Evolutionary conservation across 2,329 filamentous ascomycete species (phyloP), one percentile per base, ranked within the genome.

Genomic region (Apiospora pterosperma): DNA sequence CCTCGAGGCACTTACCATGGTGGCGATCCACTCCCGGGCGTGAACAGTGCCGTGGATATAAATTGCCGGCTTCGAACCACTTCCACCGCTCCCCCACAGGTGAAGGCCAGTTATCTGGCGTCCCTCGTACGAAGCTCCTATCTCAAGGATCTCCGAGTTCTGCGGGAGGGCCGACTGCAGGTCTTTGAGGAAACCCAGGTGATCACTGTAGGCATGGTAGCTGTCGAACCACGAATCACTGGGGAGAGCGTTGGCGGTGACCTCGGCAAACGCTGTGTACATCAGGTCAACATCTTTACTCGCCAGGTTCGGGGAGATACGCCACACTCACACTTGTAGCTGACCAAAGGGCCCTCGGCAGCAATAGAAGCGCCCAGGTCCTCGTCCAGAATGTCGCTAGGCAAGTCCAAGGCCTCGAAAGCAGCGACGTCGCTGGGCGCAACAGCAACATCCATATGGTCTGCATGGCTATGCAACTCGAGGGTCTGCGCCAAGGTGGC

Each of bases 51-150:
- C 80, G 68, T 86, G 82, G 69, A 82, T 80, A 64, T 84, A 78
- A 21, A 85, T 75, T 6, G 82, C 84, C 12, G 81, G 81, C 73
- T 82, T 83, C 55, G 72, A 76, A 36, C 79, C 77, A 68, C 77
- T 80, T 21, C 79, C 78, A 0, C 72, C 71, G 63, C 71, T 77
- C n/a, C 84, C 84, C 76, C 79, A 85, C 64, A 86, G 77, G 70
- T 85, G 84, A 52, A 86, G 78, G 21, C 88, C 91, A 21, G 86
- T 85, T 31, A 93, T 91, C 63, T 75, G 66, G 23, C 81, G 76
- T 1, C 81, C 81, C 62, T 83, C 72, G 25, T 78, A 76, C 7
- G 83, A 84, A 7, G 70, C 74, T 4, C 84, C 84, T 6, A 78
- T 74, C 19, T 74, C 76, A 42, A 85, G 76, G 52, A 85, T 77